Evolutionary conservation across 148 eudicot genomes (phyloP), one percentile per base, ranked within the genome.

Genomic region (Cornus florida): DNA sequence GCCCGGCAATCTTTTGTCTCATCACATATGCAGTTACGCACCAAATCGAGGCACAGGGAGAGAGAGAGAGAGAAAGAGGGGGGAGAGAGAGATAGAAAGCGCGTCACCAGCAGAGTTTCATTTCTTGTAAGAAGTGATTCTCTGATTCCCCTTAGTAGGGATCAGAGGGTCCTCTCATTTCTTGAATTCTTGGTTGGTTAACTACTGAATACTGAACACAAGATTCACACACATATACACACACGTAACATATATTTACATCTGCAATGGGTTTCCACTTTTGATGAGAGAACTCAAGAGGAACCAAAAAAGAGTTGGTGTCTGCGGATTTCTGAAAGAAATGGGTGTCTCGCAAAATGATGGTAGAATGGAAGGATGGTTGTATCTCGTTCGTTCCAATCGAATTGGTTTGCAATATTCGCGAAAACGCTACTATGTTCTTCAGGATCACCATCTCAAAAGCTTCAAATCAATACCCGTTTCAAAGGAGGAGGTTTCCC

Each of bases 311-410:
- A 38, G 72, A 33, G 12, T 31, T 20, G 72, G 48, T 35, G 4
- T 46, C 38, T 16, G 24, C 38, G 12, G 59, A n/a, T 71, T 35
- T 69, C 7, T 48, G 20, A 16, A 57, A 57, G 48, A 83, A 69
- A 85, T 85, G 92, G 81, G 85, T 56, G 77, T 71, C 32, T 77
- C 91, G 12, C 84, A 86, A 74, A 86, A 32, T 75, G 89, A 83
- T 77, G 87, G 77, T 8, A 86, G 70, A 81, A 85, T 88, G 89
- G 91, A 88, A 65, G 94, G 94, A 24, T 91, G 90, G 91, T 81
- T 91, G 85, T 91, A 85, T 84, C 75, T 88, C 5, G 89, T 91
- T 48, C 87, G 91, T 75, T 88, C 90, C 2, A 91, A 88, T 79
- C 88, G 91, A 67, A 67, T 91, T 76, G 92, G 94, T 22, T 83